Percentiles rank a stretch among this genome's conserved stretches.
phyloP scores from a whole-genome alignment of 805 yeast species.

The Yamadazyma insecticola region DNA sequence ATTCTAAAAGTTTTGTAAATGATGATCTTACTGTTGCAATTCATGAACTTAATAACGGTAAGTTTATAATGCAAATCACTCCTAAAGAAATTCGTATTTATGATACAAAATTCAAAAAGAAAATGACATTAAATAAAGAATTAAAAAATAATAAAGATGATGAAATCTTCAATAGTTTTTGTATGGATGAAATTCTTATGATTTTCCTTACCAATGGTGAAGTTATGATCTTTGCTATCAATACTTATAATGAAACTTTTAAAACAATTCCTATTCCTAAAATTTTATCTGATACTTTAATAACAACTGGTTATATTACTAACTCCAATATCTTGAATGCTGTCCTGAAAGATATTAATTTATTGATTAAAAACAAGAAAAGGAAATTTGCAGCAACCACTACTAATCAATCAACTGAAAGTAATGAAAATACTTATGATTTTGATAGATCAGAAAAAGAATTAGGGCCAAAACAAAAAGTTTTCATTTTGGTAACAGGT shows the following conservation, averaged over 20 bases:
- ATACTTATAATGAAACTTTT: slow-evolving; percentile 34
- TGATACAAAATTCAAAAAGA: slow-evolving; percentile 51
- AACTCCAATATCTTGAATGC: slow-evolving; percentile 34
- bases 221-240: slow-evolving; percentile 47
- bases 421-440: slow-evolving; percentile 1
- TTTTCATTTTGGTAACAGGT: slow-evolving; percentile 67
- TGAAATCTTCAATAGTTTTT: slow-evolving; percentile 60
- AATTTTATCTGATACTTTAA: slow-evolving; percentile 44
- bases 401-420: slow-evolving; percentile 2
- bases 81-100: slow-evolving; percentile 59
- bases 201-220: slow-evolving; percentile 68
- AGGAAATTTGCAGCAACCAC: slow-evolving; percentile 17
- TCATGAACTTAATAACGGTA: slow-evolving; percentile 52
- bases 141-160: slow-evolving; percentile 14
- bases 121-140: slow-evolving; percentile 43
- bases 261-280: slow-evolving; percentile 35
- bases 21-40: slow-evolving; percentile 63
- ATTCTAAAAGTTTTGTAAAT: slow-evolving; percentile 58
- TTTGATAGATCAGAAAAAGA: slow-evolving; percentile 10
- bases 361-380: slow-evolving; percentile 21
- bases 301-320: slow-evolving; percentile 66
- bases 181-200: slow-evolving; percentile 59
- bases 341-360: slow-evolving; percentile 24
- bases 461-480: slow-evolving; percentile 29
- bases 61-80: slow-evolving; percentile 70